Conservation (phyloP, 2,329 filamentous ascomycete species). For the Bimuria novae-zelandiae region DNA sequence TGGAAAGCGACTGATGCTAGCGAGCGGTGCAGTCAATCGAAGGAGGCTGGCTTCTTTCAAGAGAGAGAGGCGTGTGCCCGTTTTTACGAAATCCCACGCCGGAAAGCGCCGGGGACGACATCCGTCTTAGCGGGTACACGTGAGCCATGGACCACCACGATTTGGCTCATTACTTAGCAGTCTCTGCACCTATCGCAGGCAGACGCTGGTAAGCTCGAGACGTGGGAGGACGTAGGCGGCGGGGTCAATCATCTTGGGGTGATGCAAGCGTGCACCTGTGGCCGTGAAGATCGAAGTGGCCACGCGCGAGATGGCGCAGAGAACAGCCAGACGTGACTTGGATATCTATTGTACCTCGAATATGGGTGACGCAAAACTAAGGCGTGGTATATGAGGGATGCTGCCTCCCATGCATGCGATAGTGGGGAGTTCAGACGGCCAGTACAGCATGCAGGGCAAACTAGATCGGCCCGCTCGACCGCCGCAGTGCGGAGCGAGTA, state of each 20-base stretch:
- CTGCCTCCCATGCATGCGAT: constrained; percentile 2
- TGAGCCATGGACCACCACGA: constrained; percentile 2
- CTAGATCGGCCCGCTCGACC: neutral
- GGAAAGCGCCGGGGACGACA: constrained; percentile 1
- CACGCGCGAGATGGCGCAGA: too few species aligned
- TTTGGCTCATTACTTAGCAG: neutral
- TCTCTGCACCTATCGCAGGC: neutral
- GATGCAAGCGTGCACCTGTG: neutral
- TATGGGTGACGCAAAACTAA: too few species aligned
- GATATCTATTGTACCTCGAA: too few species aligned
- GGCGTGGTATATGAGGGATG: too few species aligned
- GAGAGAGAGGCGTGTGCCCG: neutral
- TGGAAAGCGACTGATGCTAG: neutral
- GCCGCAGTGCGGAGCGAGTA: constrained; percentile 3
- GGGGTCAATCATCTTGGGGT: neutral
- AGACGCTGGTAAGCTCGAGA: too few species aligned
- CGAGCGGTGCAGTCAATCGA: neutral
- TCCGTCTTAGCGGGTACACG: constrained; percentile 1
- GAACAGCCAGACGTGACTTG: too few species aligned
- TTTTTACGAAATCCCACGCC: constrained; percentile 5
- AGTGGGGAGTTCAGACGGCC: neutral
- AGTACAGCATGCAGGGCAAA: constrained; percentile 1
- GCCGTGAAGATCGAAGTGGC: too few species aligned
- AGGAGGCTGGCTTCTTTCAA: neutral
- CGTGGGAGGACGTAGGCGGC: too few species aligned